Conservation (phyloP, 768 basidiomycete species). For the Lyophyllum decastes region DNA sequence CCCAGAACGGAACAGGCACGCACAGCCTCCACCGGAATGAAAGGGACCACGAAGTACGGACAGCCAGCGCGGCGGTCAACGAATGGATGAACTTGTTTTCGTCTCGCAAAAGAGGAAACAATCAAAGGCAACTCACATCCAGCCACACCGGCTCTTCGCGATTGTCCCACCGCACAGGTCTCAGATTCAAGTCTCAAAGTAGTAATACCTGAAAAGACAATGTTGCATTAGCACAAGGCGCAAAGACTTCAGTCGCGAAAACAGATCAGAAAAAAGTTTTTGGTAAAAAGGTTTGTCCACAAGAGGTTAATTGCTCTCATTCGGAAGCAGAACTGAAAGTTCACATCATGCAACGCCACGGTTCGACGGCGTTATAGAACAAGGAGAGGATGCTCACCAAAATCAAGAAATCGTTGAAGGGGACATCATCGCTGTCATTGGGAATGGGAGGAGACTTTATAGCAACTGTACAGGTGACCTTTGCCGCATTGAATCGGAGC, state of each 20-base stretch:
- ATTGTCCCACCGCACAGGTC: no score
- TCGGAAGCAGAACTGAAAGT: constrained; percentile 73
- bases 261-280: constrained; percentile 55
- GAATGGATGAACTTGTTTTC: constrained; percentile 89
- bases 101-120: constrained; percentile 35
- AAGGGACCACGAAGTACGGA: constrained; percentile 36
- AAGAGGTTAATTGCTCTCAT: constrained; percentile 68
- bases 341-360: constrained; percentile 13
- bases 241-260: constrained; percentile 7
- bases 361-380: neutral
- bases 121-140: constrained; percentile 21
- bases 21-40: constrained; percentile 33
- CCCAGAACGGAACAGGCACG: constrained; percentile 51
- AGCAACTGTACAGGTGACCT: constrained; percentile 44
- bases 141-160: neutral
- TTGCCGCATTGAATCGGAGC: constrained; percentile 37
- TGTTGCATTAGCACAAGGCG: constrained; percentile 20
- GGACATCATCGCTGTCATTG: constrained; percentile 6
- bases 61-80: constrained; percentile 55
- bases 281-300: constrained; percentile 67
- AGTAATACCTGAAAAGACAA: constrained; percentile 8
- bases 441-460: constrained; percentile 1
- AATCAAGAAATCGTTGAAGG: neutral
- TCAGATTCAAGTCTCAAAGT: no score
- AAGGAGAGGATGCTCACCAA: constrained; percentile 21